Conservation (phyloP, 371 early-diverging fungal genomes). For the Haplosporangium sp. region DNA sequence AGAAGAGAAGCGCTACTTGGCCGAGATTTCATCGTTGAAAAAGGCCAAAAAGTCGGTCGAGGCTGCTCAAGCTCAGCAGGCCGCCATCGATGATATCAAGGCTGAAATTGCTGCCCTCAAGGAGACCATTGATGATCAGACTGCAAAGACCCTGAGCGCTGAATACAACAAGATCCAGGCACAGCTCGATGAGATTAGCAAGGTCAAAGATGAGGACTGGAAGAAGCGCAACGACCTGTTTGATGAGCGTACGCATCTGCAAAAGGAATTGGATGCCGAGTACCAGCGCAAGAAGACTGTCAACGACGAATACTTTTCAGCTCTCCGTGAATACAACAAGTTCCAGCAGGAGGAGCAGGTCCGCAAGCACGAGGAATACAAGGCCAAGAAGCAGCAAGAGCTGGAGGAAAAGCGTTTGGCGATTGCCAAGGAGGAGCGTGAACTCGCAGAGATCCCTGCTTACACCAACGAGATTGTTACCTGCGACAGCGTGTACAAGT, state of each 20-base stretch:
- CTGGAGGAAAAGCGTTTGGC: conserved; percentile 71
- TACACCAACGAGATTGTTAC: conserved; percentile 85
- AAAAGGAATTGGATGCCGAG: conserved; percentile 77
- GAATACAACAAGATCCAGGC: conserved; percentile 74
- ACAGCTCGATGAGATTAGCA: conserved; percentile 75
- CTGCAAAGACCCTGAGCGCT: conserved; percentile 71
- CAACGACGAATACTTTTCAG: conserved; percentile 77
- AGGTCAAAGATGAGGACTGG: conserved; percentile 68
- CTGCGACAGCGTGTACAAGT: conserved; percentile 82
- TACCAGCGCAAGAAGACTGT: conserved; percentile 74
- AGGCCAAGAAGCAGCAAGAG: conserved; percentile 74
- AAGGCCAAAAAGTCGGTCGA: conserved; percentile 84
- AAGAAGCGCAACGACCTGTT: conserved; percentile 77
- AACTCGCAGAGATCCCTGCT: conserved; percentile 90
- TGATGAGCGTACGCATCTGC: conserved; percentile 80
- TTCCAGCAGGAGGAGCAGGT: conserved; percentile 81
- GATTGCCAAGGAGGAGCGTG: conserved; percentile 79
- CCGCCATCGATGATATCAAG: conserved; percentile 79
- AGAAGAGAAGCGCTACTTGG: conserved; percentile 88
- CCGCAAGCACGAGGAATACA: conserved; percentile 72
- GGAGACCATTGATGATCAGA: conserved; percentile 72
- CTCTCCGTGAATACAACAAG: conserved; percentile 81
- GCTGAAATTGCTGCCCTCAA: conserved; percentile 73
- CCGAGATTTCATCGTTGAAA: conserved; percentile 85
- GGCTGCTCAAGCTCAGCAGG: conserved; percentile 72